Evolutionary conservation across 1,284 basidiomycete genomes (phyloP), one percentile per base, ranked within the genome.

Genomic region (Trametes hirsuta): DNA sequence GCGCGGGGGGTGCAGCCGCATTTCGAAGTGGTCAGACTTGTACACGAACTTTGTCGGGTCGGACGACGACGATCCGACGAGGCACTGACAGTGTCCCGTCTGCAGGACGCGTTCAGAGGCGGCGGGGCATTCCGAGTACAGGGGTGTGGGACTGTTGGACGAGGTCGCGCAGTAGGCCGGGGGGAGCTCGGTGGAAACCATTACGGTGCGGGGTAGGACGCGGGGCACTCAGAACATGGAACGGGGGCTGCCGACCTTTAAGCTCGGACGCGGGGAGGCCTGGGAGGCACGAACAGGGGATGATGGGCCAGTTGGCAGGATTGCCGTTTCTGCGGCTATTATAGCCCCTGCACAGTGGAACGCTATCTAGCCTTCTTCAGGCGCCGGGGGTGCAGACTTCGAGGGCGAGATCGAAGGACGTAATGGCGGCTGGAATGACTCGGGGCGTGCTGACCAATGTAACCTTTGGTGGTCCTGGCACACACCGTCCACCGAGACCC

Each of bases 1-100:
- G 25, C 74, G 68, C 25, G 75, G 75, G 21, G 71, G 73, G 9
- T 80, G 79, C 24, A 83, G 68, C 61, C 77, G 77, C 21, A 82
- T 67, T 30, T 69, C 68, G 58, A 82, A 72, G 58, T 76, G 70
- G 50, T 79, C 75, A 10, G 76, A 76, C 49, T 71, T 70, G 63
- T 77, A 80, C 34, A 76, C 66, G 70, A 76, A 79, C 40, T 74
- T 68, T 30, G 68, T 69, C 40, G 68, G 70, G 40, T 66, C 58
- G 15, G 64, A 55, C 22, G 66, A 56, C 51, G 62, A 55, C 1
- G 63, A 63, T 14, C 55, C 36, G 42, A 52, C 42, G 46, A 61
- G 36, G 58, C 62, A 53, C 44, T 56, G 41, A 58, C 62, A 53
- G 55, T 42, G 63, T 11, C 61, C 64, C 14, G 66, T 60, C 52